These are phyloP conservation scores for Metschnikowia henanensis DNA, from an alignment of 805 yeast genomes.

Conservation along the genomic window DNA sequence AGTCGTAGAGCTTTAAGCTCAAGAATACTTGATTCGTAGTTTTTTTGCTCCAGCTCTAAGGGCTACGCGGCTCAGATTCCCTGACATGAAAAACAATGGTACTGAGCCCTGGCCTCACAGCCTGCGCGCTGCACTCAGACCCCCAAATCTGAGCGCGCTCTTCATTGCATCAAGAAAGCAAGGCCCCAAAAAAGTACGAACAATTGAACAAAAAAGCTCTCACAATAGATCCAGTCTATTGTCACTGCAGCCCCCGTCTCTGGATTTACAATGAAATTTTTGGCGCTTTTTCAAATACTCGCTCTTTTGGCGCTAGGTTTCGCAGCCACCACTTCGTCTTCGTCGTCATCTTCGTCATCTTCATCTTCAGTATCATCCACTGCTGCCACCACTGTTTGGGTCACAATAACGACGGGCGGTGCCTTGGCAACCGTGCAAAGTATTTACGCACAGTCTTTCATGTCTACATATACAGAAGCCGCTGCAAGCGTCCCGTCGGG, in stretches of 20 bases:
- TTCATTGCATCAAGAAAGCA: background rate
- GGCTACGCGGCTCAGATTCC: too few relatives aligned
- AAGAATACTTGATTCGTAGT: too few relatives aligned
- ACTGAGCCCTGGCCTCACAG: background rate
- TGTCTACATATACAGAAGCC: constrained; percentile 22
- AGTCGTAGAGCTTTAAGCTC: too few relatives aligned
- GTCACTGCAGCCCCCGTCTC: background rate
- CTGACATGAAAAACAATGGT: background rate
- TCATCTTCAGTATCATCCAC: constrained; percentile 3
- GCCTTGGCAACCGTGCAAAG: constrained; percentile 25
- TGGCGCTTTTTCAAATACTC: constrained; percentile 7
- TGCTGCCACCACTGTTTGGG: constrained; percentile 32
- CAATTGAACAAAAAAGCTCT: background rate
- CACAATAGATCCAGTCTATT: background rate
- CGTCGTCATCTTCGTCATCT: constrained; percentile 2
- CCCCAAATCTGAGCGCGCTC: background rate
- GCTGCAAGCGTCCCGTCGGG: constrained; percentile 26
- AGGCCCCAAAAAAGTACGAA: background rate
- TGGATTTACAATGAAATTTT: constrained; percentile 9
- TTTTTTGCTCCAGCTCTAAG: too few relatives aligned
- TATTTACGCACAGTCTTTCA: constrained; percentile 27
- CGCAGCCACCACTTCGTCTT: constrained; percentile 14
- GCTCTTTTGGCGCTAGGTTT: constrained; percentile 11
- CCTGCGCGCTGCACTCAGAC: background rate
- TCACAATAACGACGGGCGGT: constrained; percentile 36